A percentile compares a stretch with the other conserved stretches of the same genome.
These are phyloP conservation scores for Apiotrichum akiyoshidainum DNA, from an alignment of 1,284 basidiomycete species.

Conservation along the genomic window DNA sequence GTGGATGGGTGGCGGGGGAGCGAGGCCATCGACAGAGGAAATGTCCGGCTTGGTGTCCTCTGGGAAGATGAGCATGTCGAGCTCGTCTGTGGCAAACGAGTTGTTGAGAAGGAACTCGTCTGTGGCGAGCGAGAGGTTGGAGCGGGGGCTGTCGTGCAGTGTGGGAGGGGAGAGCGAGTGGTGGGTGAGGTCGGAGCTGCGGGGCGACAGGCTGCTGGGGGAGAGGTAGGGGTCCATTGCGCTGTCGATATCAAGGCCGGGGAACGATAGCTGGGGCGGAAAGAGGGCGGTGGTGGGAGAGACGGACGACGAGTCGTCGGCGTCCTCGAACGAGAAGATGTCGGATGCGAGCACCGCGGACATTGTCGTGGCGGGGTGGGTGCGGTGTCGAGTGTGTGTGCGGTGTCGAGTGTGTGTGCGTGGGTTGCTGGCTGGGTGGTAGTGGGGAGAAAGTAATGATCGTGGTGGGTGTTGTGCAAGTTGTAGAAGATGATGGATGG, in stretches of 20 bases:
- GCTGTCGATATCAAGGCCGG: slow-evolving; percentile 13
- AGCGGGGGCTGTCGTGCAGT: slow-evolving; percentile 32
- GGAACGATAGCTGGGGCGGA: slow-evolving; percentile 27
- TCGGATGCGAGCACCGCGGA: slow-evolving; percentile 19
- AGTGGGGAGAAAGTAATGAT: no score
- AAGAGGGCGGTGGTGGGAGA: slow-evolving; percentile 29
- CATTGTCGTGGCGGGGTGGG: slow-evolving; percentile 10
- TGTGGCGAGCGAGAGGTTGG: slow-evolving; percentile 31
- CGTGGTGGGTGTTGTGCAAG: no score
- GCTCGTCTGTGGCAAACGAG: slow-evolving; percentile 30
- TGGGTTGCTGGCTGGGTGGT: no score
- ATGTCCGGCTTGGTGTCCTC: slow-evolving; percentile 20
- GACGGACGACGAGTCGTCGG: slow-evolving; percentile 19
- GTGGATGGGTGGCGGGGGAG: not conserved
- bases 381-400: not conserved
- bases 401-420: no score
- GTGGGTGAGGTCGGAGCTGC: slow-evolving; percentile 18
- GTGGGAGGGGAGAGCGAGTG: slow-evolving; percentile 33
- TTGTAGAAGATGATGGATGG: no score
- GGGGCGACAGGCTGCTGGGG: slow-evolving; percentile 15
- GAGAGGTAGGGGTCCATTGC: slow-evolving; percentile 12
- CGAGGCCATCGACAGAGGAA: not conserved
- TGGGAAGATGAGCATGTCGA: slow-evolving; percentile 41
- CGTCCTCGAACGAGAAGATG: slow-evolving; percentile 26
- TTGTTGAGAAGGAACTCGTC: slow-evolving; percentile 39